Evolutionary conservation across 768 basidiomycete species (phyloP), one percentile per base, ranked within the genome.

Genomic region (Sporobolomyces pararoseus): DNA sequence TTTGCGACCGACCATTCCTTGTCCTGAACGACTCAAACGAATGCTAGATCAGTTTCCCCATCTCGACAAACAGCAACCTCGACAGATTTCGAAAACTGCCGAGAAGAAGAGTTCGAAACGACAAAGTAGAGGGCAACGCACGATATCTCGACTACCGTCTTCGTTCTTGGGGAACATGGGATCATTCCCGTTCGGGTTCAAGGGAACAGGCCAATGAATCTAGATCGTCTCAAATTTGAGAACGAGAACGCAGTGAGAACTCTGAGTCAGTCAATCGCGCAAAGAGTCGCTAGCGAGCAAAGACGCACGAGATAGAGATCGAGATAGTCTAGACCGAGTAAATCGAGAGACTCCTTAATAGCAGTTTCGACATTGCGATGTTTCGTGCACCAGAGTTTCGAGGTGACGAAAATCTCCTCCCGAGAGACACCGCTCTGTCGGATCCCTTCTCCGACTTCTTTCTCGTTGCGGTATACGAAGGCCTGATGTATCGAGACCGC

Each of bases 141-240:
- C 44, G 23, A 62, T 9, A 35, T 72, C 70, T n/a, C 67, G 59
- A 17, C 50, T 46, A 2, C 66, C 70, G 39, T 71, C 66, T 12
- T 60, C 32, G 21, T 29, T 27, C 37, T 42, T 67, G 1, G 75
- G 75, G 59, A 75, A 73, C 67, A 72, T 70, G 34, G 65, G 64
- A 55, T 76, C 74, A 55, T 76, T 77, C 32, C 76, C 76, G n/a
- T 77, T 71, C 16, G 84, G 75, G 65, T 78, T 85, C 85, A 89
- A 85, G 35, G 89, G 86, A 16, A 87, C 85, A 19, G 90, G 90
- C 89, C 89, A 90, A 80, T 90, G 89, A 84, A 90, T 86, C 66
- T 89, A 81, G 17, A 9, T 17, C 39, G 17, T n/a, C n/a, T n/a
- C n/a, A n/a, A n/a, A n/a, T 25, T 31, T 34, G 61, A 49, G 47